Conservation (phyloP, 495 filamentous ascomycete species). For the Hypoxylon fragiforme region DNA sequence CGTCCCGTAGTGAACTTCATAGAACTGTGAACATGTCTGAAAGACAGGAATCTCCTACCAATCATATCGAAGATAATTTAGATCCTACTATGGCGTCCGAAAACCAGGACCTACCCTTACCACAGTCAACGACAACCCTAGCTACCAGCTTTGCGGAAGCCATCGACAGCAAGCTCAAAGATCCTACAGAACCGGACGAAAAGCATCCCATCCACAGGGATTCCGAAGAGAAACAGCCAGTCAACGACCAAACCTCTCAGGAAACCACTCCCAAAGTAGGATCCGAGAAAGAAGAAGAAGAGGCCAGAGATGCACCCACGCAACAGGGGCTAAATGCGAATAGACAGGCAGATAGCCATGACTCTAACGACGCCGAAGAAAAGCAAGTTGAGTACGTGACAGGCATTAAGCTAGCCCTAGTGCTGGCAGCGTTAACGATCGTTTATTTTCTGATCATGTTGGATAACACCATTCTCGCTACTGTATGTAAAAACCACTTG, state of each 20-base stretch:
- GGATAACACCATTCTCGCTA: conserved; percentile 1
- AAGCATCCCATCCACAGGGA: neutral
- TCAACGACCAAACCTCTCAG: too few species aligned
- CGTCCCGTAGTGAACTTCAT: neutral
- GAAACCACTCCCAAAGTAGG: too few species aligned
- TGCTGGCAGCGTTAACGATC: neutral
- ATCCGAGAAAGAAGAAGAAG: too few species aligned
- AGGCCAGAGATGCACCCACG: neutral
- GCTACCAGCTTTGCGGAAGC: too few species aligned
- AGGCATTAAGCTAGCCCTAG: neutral
- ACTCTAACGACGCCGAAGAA: neutral
- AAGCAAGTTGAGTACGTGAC: neutral
- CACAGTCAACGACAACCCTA: conserved; percentile 6
- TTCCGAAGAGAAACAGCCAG: neutral
- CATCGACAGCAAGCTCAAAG: too few species aligned
- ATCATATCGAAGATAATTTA: neutral
- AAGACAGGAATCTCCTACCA: neutral
- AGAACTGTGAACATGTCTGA: neutral
- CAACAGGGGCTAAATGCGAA: neutral
- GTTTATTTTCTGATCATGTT: conserved; percentile 1
- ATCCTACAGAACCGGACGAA: too few species aligned
- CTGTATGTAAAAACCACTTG: neutral
- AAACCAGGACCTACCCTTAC: neutral
- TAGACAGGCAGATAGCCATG: neutral
- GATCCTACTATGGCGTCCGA: neutral